These are phyloP conservation scores for Tephrocybe rancida DNA, from an alignment of 768 basidiomycete species.

Conservation along the genomic window DNA sequence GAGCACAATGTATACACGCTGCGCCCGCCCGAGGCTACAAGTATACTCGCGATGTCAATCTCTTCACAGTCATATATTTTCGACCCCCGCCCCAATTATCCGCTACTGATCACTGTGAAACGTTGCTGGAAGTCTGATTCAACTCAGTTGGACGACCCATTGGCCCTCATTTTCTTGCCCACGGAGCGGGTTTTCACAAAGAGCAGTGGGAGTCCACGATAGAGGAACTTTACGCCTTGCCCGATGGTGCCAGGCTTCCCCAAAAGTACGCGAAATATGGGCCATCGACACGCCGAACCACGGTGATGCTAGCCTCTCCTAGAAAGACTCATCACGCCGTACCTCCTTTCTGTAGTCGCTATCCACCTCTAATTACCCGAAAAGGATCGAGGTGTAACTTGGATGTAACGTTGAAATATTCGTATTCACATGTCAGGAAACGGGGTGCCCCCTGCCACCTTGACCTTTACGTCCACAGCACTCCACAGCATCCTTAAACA, in stretches of 20 bases:
- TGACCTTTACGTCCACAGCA: constrained; percentile 8
- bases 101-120: constrained; percentile 49
- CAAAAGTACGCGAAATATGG: constrained; percentile 51
- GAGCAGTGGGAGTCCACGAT: constrained; percentile 63
- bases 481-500: not conserved
- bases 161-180: constrained; percentile 49
- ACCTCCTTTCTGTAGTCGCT: constrained; percentile 22
- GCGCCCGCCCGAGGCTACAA: too few species aligned
- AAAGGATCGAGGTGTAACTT: too few species aligned
- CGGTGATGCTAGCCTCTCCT: too few species aligned
- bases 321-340: too few species aligned
- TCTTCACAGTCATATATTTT: constrained; percentile 40
- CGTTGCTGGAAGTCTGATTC: constrained; percentile 45
- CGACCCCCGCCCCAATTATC: constrained; percentile 55
- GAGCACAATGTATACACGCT: too few species aligned
- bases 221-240: constrained; percentile 40
- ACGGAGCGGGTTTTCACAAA: constrained; percentile 59
- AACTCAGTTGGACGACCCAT: constrained; percentile 32
- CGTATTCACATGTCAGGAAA: too few species aligned
- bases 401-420: too few species aligned
- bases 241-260: constrained; percentile 17
- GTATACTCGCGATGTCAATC: constrained; percentile 13
- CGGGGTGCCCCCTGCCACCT: constrained; percentile 33
- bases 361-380: too few species aligned
- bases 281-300: constrained; percentile 56